A percentile compares a stretch with the other conserved stretches of the same genome.
Evolutionary conservation across 176 grass and related monocot genomes (phyloP).

Genomic region (Thalia dealbata): DNA sequence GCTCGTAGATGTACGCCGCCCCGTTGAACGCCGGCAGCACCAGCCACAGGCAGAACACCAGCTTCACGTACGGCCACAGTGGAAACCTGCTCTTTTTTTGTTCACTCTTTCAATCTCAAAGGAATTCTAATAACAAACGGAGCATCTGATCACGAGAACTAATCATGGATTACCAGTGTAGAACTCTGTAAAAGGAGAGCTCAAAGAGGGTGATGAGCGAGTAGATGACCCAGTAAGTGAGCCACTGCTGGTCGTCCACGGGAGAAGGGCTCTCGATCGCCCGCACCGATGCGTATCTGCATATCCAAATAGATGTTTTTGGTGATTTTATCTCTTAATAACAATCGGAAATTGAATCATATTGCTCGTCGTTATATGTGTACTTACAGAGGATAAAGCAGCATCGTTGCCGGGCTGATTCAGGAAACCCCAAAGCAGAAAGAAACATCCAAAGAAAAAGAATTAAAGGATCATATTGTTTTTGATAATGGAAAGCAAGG

Average conservation of each 20-base stretch:
- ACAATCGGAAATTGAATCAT: too few relatives aligned
- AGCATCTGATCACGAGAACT: too few relatives aligned
- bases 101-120: too few relatives aligned
- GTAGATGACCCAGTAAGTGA: slow-evolving; percentile 91
- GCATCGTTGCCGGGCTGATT: slow-evolving; percentile 68
- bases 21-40: slow-evolving; percentile 93
- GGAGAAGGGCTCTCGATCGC: slow-evolving; percentile 89
- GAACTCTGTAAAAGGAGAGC: slow-evolving; percentile 71
- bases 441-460: neutral
- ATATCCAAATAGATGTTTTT: too few relatives aligned
- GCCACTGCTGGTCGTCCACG: slow-evolving; percentile 97
- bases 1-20: slow-evolving; percentile 85
- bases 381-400: slow-evolving; percentile 93
- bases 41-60: slow-evolving; percentile 89
- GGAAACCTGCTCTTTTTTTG: too few relatives aligned
- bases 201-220: slow-evolving; percentile 91
- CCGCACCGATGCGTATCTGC: slow-evolving; percentile 73
- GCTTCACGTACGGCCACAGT: slow-evolving; percentile 76
- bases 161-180: slow-evolving; percentile 43
- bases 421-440: neutral
- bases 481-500: neutral
- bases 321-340: too few relatives aligned
- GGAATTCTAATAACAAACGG: too few relatives aligned
- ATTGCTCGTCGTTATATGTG: too few relatives aligned
- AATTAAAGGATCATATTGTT: too few relatives aligned